Evolutionary conservation across 2,329 filamentous ascomycete species (phyloP), one percentile per base, ranked within the genome.

Genomic region (Xylaria sp.): DNA sequence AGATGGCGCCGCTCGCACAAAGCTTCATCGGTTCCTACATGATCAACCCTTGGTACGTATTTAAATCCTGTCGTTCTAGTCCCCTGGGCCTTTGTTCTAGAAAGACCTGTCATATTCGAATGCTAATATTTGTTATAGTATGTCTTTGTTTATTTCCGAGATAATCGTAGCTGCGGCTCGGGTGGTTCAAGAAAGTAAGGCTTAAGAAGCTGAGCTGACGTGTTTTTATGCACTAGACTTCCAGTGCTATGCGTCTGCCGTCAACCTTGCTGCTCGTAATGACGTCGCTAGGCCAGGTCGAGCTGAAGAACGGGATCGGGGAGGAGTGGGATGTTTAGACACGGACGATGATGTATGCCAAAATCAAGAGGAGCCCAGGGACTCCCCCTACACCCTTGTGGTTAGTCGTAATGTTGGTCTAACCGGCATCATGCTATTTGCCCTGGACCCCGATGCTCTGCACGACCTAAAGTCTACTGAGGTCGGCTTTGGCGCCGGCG

Each of bases 341-440:
- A 34, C 50, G 19, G 2, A 12, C 11, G 32, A 12, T 17, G 32
- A 34, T n/a, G 48, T 7, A 19, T 2, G 11, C 47, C 39, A 53
- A 19, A 69, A 61, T 64, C 65, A 64, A 54, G 68, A 63, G 62
- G 74, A 60, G 62, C 62, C 68, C 12, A 68, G 70, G 59, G 73
- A 75, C n/a, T 53, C 63, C 36, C 83, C 85, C 19, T 97, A 97
- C 79, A 88, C 89, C 47, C 88, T 93, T 63, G 82, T 97, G 30
- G 84, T 89, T 56, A 86, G 88, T 24, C 87, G 89, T 54, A 94
- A 96, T 78, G 87, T 94, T 57, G 95, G 96, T 72, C 93, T 98
- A 90, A 98, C 94, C 0, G 94, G 88, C 27, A 88, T 98, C 59
- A 88, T 98, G 85, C 85, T 98, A 19, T 97, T 97, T 78, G 92